Conservation (phyloP, 805 yeast genomes). For the Ogataea saltuana region DNA sequence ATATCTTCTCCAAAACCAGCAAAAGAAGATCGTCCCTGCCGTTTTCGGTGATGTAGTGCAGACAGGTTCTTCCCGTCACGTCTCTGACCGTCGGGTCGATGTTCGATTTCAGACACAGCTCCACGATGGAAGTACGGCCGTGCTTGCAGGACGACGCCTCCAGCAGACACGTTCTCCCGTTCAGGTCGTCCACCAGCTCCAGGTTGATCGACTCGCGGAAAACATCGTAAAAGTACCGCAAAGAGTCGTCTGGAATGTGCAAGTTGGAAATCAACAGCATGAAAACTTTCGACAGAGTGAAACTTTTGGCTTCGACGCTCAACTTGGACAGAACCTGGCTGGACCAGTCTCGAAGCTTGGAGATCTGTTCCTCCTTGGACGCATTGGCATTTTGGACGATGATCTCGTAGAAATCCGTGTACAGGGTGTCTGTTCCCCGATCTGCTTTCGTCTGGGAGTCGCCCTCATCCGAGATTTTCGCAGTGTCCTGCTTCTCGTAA, state of each 20-base stretch:
- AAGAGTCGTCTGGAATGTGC: slow-evolving; percentile 62
- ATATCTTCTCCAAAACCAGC: slow-evolving; percentile 36
- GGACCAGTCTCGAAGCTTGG: slow-evolving; percentile 39
- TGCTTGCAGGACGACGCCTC: slow-evolving; percentile 47
- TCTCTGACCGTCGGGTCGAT: slow-evolving; percentile 46
- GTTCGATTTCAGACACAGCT: slow-evolving; percentile 28
- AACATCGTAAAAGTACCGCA: slow-evolving; percentile 47
- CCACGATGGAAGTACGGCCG: slow-evolving; percentile 29
- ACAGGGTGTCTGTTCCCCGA: slow-evolving; percentile 65
- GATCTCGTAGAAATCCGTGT: slow-evolving; percentile 58
- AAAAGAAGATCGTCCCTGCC: slow-evolving; percentile 48
- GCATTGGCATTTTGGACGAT: slow-evolving; percentile 39
- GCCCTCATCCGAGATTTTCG: slow-evolving; percentile 2
- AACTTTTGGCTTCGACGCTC: slow-evolving; percentile 39
- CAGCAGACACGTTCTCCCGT: slow-evolving; percentile 74
- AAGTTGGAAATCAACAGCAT: slow-evolving; percentile 64
- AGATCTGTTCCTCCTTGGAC: slow-evolving; percentile 35
- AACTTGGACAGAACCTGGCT: slow-evolving; percentile 47
- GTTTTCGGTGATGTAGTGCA: slow-evolving; percentile 79
- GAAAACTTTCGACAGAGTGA: slow-evolving; percentile 68
- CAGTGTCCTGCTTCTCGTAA: slow-evolving; percentile 22
- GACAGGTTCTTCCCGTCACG: slow-evolving; percentile 73
- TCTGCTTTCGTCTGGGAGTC: not conserved
- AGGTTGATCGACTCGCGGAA: slow-evolving; percentile 62
- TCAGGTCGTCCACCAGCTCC: slow-evolving; percentile 65